phyloP scores from a whole-genome alignment of 2,329 filamentous ascomycete species.

The Emergomyces pasteurianus region DNA sequence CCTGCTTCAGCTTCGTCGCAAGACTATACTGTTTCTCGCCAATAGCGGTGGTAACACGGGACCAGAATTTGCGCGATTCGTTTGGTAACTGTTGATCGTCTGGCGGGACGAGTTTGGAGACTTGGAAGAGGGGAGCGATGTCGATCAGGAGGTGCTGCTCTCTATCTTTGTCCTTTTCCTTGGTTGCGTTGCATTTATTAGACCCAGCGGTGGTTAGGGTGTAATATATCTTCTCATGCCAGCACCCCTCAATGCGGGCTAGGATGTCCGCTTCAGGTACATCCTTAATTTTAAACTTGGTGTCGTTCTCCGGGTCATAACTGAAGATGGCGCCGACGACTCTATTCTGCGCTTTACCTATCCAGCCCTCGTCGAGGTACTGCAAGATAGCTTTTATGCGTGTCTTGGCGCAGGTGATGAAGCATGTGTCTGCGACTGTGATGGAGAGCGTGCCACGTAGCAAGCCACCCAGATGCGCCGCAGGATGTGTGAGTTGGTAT shows the following conservation, averaged over 20 bases:
- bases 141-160: constrained; percentile 68
- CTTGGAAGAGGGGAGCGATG: constrained; percentile 67
- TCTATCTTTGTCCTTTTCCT: constrained; percentile 27
- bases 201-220: constrained; percentile 32
- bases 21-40: constrained; percentile 66
- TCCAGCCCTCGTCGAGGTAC: constrained; percentile 90
- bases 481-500: constrained; percentile 88
- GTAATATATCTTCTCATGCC: constrained; percentile 62
- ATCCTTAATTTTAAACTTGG: constrained; percentile 66
- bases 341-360: constrained; percentile 81
- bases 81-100: constrained; percentile 69
- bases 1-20: constrained; percentile 77
- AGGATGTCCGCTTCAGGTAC: constrained; percentile 77
- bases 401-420: constrained; percentile 79
- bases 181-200: background rate
- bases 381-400: constrained; percentile 84
- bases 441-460: constrained; percentile 79
- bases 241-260: constrained; percentile 69
- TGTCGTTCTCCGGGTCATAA: constrained; percentile 79
- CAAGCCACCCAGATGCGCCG: constrained; percentile 82
- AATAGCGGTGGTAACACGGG: constrained; percentile 77
- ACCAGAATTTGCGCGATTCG: constrained; percentile 83
- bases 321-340: constrained; percentile 84
- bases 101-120: constrained; percentile 68
- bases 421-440: constrained; percentile 80